phyloP scores from a whole-genome alignment of 768 basidiomycete species.

The Tylopilus cervinicoccineus region DNA sequence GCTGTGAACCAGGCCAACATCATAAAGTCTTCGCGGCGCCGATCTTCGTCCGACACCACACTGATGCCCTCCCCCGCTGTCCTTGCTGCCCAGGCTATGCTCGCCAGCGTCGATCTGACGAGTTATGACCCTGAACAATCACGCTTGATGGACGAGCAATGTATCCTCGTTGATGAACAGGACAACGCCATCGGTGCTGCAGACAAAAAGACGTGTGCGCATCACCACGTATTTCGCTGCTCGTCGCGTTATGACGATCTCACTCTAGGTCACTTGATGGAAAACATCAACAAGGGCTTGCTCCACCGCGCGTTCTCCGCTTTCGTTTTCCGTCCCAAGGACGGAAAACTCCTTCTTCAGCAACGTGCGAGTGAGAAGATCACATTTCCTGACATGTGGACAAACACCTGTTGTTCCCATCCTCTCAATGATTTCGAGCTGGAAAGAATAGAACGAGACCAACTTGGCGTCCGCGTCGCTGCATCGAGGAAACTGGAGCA shows the following conservation, averaged over 20 bases:
- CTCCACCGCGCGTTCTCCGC: constrained; percentile 98
- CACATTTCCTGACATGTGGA: constrained; percentile 99
- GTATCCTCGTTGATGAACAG: constrained; percentile 87
- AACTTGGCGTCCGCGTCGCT: constrained; percentile 84
- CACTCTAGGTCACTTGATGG: constrained; percentile 83
- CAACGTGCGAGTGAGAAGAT: constrained; percentile 98
- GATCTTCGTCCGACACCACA: constrained; percentile 6
- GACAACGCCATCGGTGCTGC: constrained; percentile 81
- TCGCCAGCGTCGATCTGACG: constrained; percentile 74
- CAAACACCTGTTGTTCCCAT: constrained; percentile 98
- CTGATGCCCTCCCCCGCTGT: constrained; percentile 59
- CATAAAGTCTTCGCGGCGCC: constrained; percentile 5
- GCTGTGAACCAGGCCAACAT: background rate
- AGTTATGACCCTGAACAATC: constrained; percentile 91
- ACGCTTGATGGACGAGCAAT: constrained; percentile 92
- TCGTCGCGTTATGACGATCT: background rate
- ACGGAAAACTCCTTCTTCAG: constrained; percentile 91
- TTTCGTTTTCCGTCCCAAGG: constrained; percentile 91
- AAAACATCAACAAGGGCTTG: constrained; percentile 89
- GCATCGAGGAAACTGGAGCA: constrained; percentile 95
- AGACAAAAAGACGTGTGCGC: constrained; percentile 94
- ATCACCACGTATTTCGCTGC: constrained; percentile 11
- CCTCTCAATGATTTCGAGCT: constrained; percentile 89
- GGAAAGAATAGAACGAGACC: constrained; percentile 71
- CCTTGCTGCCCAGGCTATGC: constrained; percentile 55